Evolutionary conservation across 352 stramenopile species (phyloP), one percentile per base, ranked within the genome.

Genomic region (Phytophthora vignae): DNA sequence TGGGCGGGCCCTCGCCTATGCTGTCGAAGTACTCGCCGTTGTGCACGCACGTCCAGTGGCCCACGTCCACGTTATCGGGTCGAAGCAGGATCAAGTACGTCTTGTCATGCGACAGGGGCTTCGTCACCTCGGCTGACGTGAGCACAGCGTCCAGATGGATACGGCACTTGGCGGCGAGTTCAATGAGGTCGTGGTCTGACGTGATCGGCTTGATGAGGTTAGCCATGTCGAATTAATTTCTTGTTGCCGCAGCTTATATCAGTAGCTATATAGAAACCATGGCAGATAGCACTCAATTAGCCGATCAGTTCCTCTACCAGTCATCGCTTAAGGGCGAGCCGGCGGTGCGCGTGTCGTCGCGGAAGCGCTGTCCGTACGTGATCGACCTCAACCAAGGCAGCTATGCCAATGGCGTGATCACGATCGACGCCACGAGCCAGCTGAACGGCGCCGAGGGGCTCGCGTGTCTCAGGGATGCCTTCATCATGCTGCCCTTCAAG

Each of bases 51-150:
- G 27, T 48, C 46, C 58, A 64, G 11, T 64, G 58, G 1, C 58
- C 58, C 14, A 64, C n/a, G 29, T 64, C 58, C 2, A 50, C 17
- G 22, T 49, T 36, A 25, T 29, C 42, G 6, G 8, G 17, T 15
- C 58, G 15, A 21, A 64, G 46, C n/a, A 64, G 25, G 19, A 64
- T 56, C n/a, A 64, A 15, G 22, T 46, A 64, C 17, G 57, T 33
- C 14, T 25, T 25, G 2, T 64, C 54, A n/a, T 38, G 54, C 3
- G 57, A 5, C 1, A 64, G 40, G 3, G 44, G 17, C n/a, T 27
- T 54, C 2, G 15, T 46, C 0, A 64, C 55, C 14, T 50, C n/a
- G 4, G 6, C 22, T 6, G 44, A 50, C 6, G 22, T n/a, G 22
- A n/a, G 14, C 10, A 50, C 14, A 50, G 11, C n/a, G 8, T 50